phyloP scores from a whole-genome alignment of 192 early-diverging fungal genomes.

The Phycomyces nitens region DNA sequence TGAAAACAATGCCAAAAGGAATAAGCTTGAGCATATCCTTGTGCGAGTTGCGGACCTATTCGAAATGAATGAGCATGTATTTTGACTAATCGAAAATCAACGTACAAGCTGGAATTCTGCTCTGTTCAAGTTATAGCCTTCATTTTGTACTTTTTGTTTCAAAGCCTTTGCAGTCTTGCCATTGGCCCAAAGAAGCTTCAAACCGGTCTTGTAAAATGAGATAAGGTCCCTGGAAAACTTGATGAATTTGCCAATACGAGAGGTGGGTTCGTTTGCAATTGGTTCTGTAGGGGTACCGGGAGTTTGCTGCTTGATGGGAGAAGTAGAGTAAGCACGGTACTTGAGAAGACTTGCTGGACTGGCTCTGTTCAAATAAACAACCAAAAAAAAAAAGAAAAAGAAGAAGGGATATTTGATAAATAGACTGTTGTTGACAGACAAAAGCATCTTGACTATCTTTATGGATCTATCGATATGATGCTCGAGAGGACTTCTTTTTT shows the following conservation, averaged over 20 bases:
- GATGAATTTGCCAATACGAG: constrained; percentile 17
- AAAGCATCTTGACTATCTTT: no score
- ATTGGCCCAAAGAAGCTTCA: constrained; percentile 50
- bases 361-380: no score
- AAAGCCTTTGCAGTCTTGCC: constrained; percentile 41
- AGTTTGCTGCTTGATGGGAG: no score
- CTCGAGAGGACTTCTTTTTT: no score
- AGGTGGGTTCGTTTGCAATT: constrained; percentile 3
- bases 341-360: no score
- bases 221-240: constrained; percentile 45
- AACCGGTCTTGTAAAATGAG: constrained; percentile 51
- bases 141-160: constrained; percentile 27
- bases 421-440: no score
- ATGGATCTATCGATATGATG: no score
- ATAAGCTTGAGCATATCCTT: constrained; percentile 46
- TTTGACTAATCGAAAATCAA: not conserved
- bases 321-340: no score
- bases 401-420: no score
- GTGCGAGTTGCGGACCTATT: constrained; percentile 42
- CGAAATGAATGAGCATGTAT: not conserved
- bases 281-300: no score
- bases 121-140: constrained; percentile 38
- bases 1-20: constrained; percentile 46
- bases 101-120: constrained; percentile 48
- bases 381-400: no score